phyloP scores from a whole-genome alignment of 345 rosid species.

The Passiflora organensis region DNA sequence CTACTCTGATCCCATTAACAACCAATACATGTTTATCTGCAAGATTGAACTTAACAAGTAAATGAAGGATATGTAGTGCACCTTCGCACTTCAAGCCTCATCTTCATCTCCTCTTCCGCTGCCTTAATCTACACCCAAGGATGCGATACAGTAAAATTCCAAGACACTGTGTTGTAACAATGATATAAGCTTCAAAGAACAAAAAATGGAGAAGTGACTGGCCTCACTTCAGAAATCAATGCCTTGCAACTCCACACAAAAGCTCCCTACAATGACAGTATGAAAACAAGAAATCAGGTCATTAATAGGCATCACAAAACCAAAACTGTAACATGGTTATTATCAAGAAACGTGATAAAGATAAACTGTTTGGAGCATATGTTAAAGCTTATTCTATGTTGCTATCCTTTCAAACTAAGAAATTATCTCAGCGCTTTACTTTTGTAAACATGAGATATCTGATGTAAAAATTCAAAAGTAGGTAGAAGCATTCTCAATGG shows the following conservation, averaged over 20 bases:
- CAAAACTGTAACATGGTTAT: constrained; percentile 1
- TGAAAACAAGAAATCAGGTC: constrained; percentile 12
- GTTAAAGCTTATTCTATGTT: too few species aligned
- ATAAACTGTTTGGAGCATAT: too few species aligned
- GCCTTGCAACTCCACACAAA: constrained; percentile 92
- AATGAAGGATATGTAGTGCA: constrained; percentile 11
- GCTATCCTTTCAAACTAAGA: too few species aligned
- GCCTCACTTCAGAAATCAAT: constrained; percentile 75
- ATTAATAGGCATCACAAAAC: constrained; percentile 7
- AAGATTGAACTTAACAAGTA: constrained; percentile 1
- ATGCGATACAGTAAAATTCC: background rate
- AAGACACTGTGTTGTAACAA: background rate
- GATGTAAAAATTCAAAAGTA: too few species aligned
- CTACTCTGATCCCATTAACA: too few species aligned
- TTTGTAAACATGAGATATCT: too few species aligned
- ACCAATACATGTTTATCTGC: too few species aligned
- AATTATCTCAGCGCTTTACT: too few species aligned
- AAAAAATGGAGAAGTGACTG: background rate
- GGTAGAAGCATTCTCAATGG: too few species aligned
- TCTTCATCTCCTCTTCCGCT: constrained; percentile 67
- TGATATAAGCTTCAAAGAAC: background rate
- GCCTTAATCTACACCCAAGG: constrained; percentile 51
- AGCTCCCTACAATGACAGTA: constrained; percentile 58
- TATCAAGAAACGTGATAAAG: background rate
- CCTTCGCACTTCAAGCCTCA: constrained; percentile 78